These are phyloP conservation scores for Rutidosis leptorrhynchoides DNA, from an alignment of 129 eudicot genomes.

Conservation along the genomic window DNA sequence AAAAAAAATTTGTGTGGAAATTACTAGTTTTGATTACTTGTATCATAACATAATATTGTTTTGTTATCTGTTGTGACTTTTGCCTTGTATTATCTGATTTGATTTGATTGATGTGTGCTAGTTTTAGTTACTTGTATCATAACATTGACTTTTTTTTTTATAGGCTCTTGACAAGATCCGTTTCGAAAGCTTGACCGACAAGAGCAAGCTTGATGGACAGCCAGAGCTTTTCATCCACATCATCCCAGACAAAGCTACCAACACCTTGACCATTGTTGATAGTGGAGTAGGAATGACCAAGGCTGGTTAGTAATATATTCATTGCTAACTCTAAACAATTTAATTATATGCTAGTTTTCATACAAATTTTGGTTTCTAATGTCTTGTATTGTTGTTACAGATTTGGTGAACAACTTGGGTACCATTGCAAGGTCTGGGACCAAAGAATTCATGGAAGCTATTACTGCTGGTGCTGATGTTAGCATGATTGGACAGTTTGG, in stretches of 20 bases:
- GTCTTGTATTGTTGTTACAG: slow-evolving; percentile 26
- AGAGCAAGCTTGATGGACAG: slow-evolving; percentile 91
- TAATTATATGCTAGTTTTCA: background rate
- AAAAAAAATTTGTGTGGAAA: no score
- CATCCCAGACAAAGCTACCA: slow-evolving; percentile 79
- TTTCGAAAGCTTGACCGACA: slow-evolving; percentile 86
- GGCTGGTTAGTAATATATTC: slow-evolving; percentile 57
- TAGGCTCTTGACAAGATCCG: slow-evolving; percentile 91
- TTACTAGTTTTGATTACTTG: no score
- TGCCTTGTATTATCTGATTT: background rate
- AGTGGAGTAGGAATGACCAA: slow-evolving; percentile 97
- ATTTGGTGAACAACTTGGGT: slow-evolving; percentile 89
- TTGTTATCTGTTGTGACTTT: no score
- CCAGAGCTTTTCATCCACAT: slow-evolving; percentile 91
- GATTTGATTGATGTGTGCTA: background rate
- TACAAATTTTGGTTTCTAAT: background rate
- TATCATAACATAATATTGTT: no score
- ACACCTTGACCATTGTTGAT: slow-evolving; percentile 70
- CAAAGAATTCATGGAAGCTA: slow-evolving; percentile 90
- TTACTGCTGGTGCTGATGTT: slow-evolving; percentile 89
- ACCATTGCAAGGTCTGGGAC: slow-evolving; percentile 88
- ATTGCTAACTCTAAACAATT: background rate
- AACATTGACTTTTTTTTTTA: background rate
- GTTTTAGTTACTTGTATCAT: background rate
- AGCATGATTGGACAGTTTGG: slow-evolving; percentile 96